Conservation (phyloP, 139 green algal genomes). For the Chlamydomonas schloesseri region DNA sequence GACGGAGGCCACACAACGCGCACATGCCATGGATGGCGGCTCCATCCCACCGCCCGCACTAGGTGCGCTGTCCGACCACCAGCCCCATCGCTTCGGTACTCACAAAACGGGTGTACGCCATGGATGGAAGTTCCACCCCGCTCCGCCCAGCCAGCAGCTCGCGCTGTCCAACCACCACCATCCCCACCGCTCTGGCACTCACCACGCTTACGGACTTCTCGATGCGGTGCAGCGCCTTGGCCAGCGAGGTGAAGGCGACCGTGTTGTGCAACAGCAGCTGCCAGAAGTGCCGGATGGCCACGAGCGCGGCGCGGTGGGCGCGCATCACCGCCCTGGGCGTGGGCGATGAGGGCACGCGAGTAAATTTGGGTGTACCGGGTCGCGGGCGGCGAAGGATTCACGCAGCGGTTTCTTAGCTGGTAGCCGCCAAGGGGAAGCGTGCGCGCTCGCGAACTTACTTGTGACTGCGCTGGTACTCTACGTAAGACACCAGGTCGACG, state of each 20-base stretch:
- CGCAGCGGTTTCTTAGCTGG: no score
- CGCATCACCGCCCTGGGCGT: conserved; percentile 37
- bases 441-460: conserved; percentile 21
- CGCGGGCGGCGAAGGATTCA: no score
- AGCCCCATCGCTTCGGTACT: no score
- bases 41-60: no score
- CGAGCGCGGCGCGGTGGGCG: conserved; percentile 37
- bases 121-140: no score
- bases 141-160: neutral
- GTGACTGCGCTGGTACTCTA: conserved; percentile 56
- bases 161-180: neutral
- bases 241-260: conserved; percentile 36
- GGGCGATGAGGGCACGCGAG: neutral
- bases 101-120: no score
- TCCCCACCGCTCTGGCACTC: neutral
- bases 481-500: conserved; percentile 51
- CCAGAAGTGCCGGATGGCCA: conserved; percentile 51
- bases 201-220: conserved; percentile 42
- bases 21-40: no score
- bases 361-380: neutral
- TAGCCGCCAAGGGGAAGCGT: no score
- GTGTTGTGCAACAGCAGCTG: conserved; percentile 40
- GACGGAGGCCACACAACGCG: no score
- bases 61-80: no score
- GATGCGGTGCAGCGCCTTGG: conserved; percentile 37